A percentile compares a stretch with the other conserved stretches of the same genome.
These are phyloP conservation scores for Syzygium syzygioides DNA, from an alignment of 441 rosid genomes.

Conservation along the genomic window DNA sequence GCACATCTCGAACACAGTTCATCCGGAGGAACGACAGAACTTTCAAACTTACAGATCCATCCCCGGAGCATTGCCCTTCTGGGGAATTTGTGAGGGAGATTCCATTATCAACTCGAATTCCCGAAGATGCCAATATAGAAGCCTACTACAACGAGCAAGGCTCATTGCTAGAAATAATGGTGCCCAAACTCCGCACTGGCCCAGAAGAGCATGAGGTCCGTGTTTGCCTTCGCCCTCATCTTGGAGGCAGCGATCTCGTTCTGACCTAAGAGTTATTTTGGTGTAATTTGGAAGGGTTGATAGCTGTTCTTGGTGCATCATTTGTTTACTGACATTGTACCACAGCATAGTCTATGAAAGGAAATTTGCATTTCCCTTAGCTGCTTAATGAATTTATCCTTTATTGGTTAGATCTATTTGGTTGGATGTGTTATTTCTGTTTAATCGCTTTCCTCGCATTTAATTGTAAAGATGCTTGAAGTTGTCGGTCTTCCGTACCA, in stretches of 20 bases:
- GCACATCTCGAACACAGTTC: conserved; percentile 46
- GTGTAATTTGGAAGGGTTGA: not conserved
- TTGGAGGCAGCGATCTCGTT: conserved; percentile 52
- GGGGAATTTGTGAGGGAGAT: conserved; percentile 70
- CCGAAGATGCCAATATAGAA: conserved; percentile 64
- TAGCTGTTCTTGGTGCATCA: not conserved
- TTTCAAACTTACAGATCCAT: conserved; percentile 54
- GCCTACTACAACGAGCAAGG: conserved; percentile 65
- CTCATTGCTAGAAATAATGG: conserved; percentile 57
- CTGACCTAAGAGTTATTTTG: conserved; percentile 32
- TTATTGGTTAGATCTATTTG: not conserved
- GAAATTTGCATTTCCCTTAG: not conserved
- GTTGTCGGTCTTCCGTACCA: not conserved
- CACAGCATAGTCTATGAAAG: not conserved
- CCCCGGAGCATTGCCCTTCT: conserved; percentile 65
- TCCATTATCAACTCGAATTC: conserved; percentile 51
- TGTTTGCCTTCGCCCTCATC: conserved; percentile 62
- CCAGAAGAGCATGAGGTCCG: conserved; percentile 68
- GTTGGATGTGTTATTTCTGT: not conserved
- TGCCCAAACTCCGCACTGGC: conserved; percentile 56
- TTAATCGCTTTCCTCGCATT: not conserved
- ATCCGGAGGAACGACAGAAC: conserved; percentile 58
- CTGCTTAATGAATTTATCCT: not conserved
- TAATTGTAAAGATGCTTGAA: not conserved
- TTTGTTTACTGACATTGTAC: not conserved